Evolutionary conservation across 2,329 filamentous ascomycete species (phyloP).

Genomic region (Aspergillus pseudotamarii): DNA sequence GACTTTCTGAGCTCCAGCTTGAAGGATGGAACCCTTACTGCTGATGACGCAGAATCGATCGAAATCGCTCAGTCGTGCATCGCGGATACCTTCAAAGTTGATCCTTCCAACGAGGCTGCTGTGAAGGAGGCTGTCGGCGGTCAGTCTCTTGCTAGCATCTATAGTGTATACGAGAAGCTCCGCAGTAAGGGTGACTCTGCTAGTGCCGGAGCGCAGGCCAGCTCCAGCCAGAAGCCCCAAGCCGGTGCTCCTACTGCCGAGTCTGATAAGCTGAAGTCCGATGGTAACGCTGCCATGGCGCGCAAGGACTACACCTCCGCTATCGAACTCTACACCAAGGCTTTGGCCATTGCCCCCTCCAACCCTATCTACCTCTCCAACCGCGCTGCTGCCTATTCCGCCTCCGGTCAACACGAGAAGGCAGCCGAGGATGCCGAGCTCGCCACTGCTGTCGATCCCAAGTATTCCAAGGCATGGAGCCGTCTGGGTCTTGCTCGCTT

Average conservation of each 20-base stretch:
- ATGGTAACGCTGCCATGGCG: constrained; percentile 93
- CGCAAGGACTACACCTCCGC: constrained; percentile 84
- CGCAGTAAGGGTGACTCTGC: constrained; percentile 64
- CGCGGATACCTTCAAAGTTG: constrained; percentile 91
- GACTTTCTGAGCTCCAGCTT: constrained; percentile 87
- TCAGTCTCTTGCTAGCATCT: constrained; percentile 88
- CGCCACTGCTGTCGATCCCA: constrained; percentile 82
- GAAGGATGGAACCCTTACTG: constrained; percentile 81
- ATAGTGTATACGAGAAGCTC: constrained; percentile 94
- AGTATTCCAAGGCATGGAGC: constrained; percentile 97
- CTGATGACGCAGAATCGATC: constrained; percentile 90
- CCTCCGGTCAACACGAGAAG: constrained; percentile 78
- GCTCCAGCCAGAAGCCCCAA: constrained; percentile 40
- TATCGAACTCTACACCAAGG: constrained; percentile 85
- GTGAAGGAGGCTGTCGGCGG: constrained; percentile 77
- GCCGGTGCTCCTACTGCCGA: constrained; percentile 58
- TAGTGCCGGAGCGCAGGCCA: constrained; percentile 44
- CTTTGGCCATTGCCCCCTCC: constrained; percentile 74
- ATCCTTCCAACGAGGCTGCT: constrained; percentile 74
- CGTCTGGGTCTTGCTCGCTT: constrained; percentile 88
- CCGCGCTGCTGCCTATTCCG: constrained; percentile 90
- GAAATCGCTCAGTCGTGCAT: constrained; percentile 96
- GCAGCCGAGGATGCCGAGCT: constrained; percentile 88
- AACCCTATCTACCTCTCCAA: constrained; percentile 98
- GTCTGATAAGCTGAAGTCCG: constrained; percentile 84